These are phyloP conservation scores for Blastocystis sp. DNA, from an alignment of 352 stramenopile genomes.

Conservation along the genomic window DNA sequence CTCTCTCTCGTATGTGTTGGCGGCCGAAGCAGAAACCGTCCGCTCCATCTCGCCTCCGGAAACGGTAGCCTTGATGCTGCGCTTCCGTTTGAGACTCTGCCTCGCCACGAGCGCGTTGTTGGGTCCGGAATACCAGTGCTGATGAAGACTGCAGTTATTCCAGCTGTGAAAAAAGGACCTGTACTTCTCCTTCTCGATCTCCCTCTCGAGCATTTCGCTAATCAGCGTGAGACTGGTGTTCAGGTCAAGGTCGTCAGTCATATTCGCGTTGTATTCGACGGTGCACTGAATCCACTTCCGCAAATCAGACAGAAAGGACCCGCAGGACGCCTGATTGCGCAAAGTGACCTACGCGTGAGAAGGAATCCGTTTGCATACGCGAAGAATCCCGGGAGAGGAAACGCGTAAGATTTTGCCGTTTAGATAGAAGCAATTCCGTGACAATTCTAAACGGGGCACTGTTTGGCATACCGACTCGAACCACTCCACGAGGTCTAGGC, in stretches of 20 bases:
- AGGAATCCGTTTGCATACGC: background rate
- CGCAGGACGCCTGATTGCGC: slow-evolving; percentile 36
- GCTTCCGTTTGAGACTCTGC: slow-evolving; percentile 12
- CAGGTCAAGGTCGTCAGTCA: slow-evolving; percentile 6
- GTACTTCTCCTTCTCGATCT: slow-evolving; percentile 58
- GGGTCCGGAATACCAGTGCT: slow-evolving; percentile 37
- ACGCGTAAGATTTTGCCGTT: slow-evolving; percentile 28
- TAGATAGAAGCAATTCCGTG: slow-evolving; percentile 37
- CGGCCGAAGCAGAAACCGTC: background rate
- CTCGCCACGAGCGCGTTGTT: background rate
- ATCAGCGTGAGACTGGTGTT: slow-evolving; percentile 11
- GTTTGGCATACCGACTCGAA: slow-evolving; percentile 58
- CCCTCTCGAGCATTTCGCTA: slow-evolving; percentile 35
- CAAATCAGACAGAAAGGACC: slow-evolving; percentile 23
- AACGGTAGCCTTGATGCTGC: background rate
- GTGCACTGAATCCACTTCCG: slow-evolving; percentile 37
- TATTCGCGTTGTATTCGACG: slow-evolving; percentile 14
- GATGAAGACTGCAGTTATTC: slow-evolving; percentile 52
- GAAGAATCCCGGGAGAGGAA: slow-evolving; percentile 29
- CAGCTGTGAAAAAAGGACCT: slow-evolving; percentile 27
- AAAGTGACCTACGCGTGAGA: slow-evolving; percentile 20
- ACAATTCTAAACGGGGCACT: slow-evolving; percentile 44
- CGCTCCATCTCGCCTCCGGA: background rate
- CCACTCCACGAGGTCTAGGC: slow-evolving; percentile 52
- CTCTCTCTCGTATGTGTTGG: background rate